Base-by-base conservation (phyloP, 805 yeast genomes). In the Saccharomycopsis sp. region DNA sequence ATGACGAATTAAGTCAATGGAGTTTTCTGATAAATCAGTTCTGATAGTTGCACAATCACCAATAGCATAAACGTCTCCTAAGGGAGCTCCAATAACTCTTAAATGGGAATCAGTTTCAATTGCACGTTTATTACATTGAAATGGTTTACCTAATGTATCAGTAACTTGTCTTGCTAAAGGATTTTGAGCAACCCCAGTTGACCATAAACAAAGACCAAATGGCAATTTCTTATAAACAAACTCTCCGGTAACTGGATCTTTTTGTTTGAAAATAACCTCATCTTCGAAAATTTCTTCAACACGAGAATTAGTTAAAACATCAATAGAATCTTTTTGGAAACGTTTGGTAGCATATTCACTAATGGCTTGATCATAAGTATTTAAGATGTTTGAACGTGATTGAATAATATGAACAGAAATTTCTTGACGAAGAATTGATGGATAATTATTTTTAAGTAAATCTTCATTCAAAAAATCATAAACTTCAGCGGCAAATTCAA, bases 91-190 rank as follows among this genome's bases (percentile, higher is more conserved):
- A 38, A 75, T 54, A 8, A 79, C 81, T 47, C 86, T 66, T 49
- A 79, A 58, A 48, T 79, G 83, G n/a, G 79, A 63, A 54, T 79
- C 87, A 1, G 86, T 79, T 54, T 79, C 86, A 36, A 79, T 71
- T n/a, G 86, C 87, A 49, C 81, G 70, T 51, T 64, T 69, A 54
- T 79, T 79, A 48, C 62, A 63, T 58, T 79, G 86, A 23, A 59
- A 53, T 1, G 58, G 63, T 10, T 56, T 52, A 12, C 60, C 54
- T 28, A 79, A 59, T n/a, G 64, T 56, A 17, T 63, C 58, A 34
- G 70, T 78, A 33, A 79, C 64, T 29, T 66, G 67, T 52, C 68
- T 67, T 5, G 83, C 77, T 37, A 79, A 54, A 13, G 79, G 80
- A 45, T 74, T 70, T 50, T 74, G 78, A 5, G 81, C 74, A 30